A percentile compares a stretch with the other conserved stretches of the same genome.
Evolutionary conservation across 192 early-diverging fungal species (phyloP).

Genomic region (Linnemannia hyalina): DNA sequence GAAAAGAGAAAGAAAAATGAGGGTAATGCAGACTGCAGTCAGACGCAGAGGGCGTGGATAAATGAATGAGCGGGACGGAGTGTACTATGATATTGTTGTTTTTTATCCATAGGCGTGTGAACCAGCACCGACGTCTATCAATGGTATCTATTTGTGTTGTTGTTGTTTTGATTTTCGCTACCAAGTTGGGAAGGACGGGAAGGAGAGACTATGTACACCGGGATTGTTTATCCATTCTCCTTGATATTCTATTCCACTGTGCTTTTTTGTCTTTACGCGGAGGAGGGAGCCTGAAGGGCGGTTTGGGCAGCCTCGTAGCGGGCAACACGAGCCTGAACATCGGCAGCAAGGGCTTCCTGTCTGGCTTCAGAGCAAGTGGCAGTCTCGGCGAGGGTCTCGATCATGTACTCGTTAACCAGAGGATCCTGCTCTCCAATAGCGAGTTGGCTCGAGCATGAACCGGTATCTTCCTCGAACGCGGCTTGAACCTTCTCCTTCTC

Average conservation of each 20-base stretch:
- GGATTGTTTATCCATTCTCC: neutral
- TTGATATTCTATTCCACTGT: neutral
- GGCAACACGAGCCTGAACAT: neutral
- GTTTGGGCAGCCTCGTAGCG: neutral
- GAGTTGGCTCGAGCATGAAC: constrained; percentile 23
- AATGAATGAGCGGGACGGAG: too few species aligned
- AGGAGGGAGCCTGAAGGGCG: neutral
- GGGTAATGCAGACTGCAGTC: neutral
- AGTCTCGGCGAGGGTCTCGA: constrained; percentile 14
- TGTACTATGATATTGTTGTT: neutral
- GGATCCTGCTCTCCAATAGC: constrained; percentile 39
- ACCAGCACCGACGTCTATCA: neutral
- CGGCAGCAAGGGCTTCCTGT: constrained; percentile 14
- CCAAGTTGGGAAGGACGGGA: neutral
- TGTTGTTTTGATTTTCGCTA: neutral
- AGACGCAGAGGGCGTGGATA: neutral
- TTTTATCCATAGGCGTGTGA: neutral
- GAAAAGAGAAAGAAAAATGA: neutral
- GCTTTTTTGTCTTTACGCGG: neutral
- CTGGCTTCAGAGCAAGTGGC: constrained; percentile 14
- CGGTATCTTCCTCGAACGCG: constrained; percentile 29
- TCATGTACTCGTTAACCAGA: constrained; percentile 28
- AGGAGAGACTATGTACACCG: neutral
- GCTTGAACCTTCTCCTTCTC: constrained; percentile 25
- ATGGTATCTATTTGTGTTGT: neutral